Base-by-base conservation (phyloP, 2,329 filamentous ascomycete species). In the Trichoderma brevicompactum region DNA sequence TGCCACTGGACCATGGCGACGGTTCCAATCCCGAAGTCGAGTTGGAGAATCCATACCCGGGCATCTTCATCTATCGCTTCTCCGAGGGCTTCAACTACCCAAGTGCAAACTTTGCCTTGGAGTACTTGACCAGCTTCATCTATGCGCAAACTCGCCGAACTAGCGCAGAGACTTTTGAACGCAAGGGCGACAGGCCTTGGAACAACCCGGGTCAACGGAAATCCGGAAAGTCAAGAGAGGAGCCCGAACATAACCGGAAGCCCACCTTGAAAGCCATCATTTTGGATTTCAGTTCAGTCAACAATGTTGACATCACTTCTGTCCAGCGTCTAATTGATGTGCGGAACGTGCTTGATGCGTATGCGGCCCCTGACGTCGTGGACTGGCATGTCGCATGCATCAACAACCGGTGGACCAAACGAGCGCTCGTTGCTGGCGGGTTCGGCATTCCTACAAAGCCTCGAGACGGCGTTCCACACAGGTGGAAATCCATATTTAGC, bases 331-430 rank as follows among this genome's bases (percentile, higher is more conserved):
- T 98, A 44, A 96, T 98, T 72, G 95, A 98, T 72, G 90, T 97
- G 1, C 92, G 94, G 72, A 96, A 97, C 76, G 94, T 97, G 75
- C 87, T 98, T 32, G 94, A 97, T 76, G 84, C 88, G 19, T 96
- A 97, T 74, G 86, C 92, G 0, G 78, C 89, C 0, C 94, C 94
- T 0, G 88, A 93, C 19, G 82, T 84, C 2, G 94, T 98, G 5
- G 92, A 97, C 75, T 98, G 94, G 94, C 95, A 98, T 78, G 89
- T 98, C 69, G 92, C 94, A n/a, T 90, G 89, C 78, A 91, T 98
- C 80, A 93, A 89, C 79, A 97, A 95, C 81, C 70, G 73, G 54
- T 97, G 94, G 94, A 94, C 93, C 28, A 97, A 97, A 81, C 90
- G 93, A 38, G 94, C 92, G 5, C 87, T 98, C 49, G 90, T 89